Conservation (phyloP, 768 basidiomycete species). For the Termitomyces sp. region DNA sequence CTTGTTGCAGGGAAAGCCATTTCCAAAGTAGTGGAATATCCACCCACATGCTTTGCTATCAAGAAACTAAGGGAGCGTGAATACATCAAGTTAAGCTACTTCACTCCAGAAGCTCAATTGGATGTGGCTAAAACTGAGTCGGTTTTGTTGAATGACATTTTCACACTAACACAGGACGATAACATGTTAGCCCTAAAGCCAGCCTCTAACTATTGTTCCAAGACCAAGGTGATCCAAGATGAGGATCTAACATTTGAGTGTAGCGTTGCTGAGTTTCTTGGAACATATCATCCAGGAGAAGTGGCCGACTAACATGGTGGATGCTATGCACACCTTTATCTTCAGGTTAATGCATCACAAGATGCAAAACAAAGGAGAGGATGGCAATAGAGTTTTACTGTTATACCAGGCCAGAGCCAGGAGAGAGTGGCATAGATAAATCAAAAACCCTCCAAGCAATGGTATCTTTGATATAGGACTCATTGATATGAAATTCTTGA, state of each 20-base stretch:
- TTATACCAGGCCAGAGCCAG: neutral
- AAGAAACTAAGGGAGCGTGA: no score
- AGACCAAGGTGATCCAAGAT: neutral
- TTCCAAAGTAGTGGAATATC: no score
- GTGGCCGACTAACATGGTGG: neutral
- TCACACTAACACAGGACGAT: neutral
- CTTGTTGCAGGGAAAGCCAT: no score
- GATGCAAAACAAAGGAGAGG: no score
- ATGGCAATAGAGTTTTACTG: neutral
- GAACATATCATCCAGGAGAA: neutral
- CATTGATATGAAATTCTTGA: neutral
- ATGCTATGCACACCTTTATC: neutral
- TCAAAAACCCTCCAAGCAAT: neutral
- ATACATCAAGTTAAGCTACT: no score
- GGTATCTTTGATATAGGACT: neutral
- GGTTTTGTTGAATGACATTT: no score
- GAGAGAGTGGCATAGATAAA: neutral
- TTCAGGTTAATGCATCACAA: neutral
- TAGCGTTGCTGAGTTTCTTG: neutral
- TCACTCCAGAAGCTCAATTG: no score
- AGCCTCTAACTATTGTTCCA: neutral
- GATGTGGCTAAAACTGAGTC: no score
- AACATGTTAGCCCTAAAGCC: neutral
- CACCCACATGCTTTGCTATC: no score
- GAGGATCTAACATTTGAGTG: neutral